These are phyloP conservation scores for Blastobotrys mokoenaii DNA, from an alignment of 805 yeast species.

Conservation along the genomic window DNA sequence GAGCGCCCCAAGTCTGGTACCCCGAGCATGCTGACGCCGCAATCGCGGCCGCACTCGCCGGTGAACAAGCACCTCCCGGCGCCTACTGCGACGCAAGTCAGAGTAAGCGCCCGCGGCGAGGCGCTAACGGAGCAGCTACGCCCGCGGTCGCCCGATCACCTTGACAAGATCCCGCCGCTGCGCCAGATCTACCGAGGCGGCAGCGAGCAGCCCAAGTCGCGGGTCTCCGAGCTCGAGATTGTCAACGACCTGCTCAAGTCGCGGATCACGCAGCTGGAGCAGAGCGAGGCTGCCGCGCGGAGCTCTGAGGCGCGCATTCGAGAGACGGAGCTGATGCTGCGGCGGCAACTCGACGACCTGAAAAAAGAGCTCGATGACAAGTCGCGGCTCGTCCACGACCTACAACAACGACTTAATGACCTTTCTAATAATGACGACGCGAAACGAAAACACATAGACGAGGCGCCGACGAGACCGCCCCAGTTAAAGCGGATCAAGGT, in stretches of 20 bases:
- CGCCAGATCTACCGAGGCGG: constrained; percentile 2
- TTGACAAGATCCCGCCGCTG: constrained; percentile 12
- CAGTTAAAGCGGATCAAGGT: constrained; percentile 14
- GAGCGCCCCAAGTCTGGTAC: not conserved
- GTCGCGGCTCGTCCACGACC: not conserved
- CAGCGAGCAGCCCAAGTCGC: not conserved
- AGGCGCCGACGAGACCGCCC: constrained; percentile 1
- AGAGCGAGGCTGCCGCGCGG: constrained; percentile 29
- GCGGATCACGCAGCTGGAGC: constrained; percentile 72
- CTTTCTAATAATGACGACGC: not conserved
- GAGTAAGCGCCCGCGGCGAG: constrained; percentile 9
- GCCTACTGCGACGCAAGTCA: not conserved
- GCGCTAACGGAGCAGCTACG: constrained; percentile 15
- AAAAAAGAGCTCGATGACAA: constrained; percentile 2
- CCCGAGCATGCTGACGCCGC: constrained; percentile 19
- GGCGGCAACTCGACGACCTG: constrained; percentile 14
- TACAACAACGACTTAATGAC: not conserved
- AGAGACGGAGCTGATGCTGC: constrained; percentile 10
- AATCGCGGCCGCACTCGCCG: constrained; percentile 20
- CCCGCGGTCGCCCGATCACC: constrained; percentile 11
- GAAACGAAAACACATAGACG: not conserved
- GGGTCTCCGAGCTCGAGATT: constrained; percentile 72
- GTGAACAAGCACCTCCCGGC: constrained; percentile 1
- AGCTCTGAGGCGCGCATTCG: not conserved
- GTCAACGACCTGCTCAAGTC: constrained; percentile 59